Percentiles rank a stretch among this genome's conserved stretches.
Conservation (phyloP, 305 asterid genomes). For the Fraxinus greggii region DNA sequence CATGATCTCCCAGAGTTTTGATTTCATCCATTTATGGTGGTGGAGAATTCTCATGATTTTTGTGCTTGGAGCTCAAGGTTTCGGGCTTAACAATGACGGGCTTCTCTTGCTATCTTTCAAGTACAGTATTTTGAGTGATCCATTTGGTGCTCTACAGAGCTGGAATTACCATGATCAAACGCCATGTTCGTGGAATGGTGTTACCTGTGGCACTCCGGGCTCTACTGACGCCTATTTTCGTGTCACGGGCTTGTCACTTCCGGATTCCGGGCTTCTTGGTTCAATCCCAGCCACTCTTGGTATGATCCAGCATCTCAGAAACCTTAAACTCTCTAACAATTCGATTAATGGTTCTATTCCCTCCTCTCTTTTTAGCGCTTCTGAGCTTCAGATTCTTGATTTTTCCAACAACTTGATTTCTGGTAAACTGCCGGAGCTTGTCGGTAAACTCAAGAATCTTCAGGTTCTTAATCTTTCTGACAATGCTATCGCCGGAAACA, state of each 20-base stretch:
- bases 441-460: constrained; percentile 50
- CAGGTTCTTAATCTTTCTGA: constrained; percentile 72
- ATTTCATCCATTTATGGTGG: constrained; percentile 47
- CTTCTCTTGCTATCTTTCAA: constrained; percentile 60
- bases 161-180: constrained; percentile 54
- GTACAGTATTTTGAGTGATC: constrained; percentile 50
- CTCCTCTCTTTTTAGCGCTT: constrained; percentile 45
- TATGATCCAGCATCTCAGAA: constrained; percentile 51
- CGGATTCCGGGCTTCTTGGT: constrained; percentile 57
- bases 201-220: constrained; percentile 56
- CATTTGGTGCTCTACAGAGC: constrained; percentile 43
- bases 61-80: constrained; percentile 33
- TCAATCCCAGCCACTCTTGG: constrained; percentile 64
- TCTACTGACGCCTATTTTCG: constrained; percentile 48
- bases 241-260: constrained; percentile 58
- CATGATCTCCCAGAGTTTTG: constrained; percentile 46
- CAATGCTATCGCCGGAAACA: constrained; percentile 60
- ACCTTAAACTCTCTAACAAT: constrained; percentile 63
- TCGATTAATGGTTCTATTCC: constrained; percentile 78
- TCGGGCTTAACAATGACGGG: constrained; percentile 68
- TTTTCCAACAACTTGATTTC: constrained; percentile 64
- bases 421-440: constrained; percentile 55
- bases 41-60: constrained; percentile 39
- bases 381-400: constrained; percentile 60
- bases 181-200: constrained; percentile 82